Evolutionary conservation across 139 green algal species (phyloP), one percentile per base, ranked within the genome.

Genomic region (Chlamydomonas schloesseri): DNA sequence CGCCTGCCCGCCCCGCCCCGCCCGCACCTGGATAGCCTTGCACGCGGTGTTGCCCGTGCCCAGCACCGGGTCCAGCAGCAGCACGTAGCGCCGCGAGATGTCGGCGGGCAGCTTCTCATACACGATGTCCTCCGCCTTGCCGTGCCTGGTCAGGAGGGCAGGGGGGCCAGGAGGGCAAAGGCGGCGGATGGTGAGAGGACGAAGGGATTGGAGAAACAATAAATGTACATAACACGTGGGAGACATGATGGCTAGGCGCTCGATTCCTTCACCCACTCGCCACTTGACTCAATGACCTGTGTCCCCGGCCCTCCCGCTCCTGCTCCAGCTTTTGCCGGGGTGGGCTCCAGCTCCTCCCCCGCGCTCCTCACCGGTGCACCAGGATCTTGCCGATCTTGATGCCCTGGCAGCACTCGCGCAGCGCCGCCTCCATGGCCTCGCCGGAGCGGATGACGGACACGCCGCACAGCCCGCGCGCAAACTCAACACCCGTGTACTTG

Each of bases 381-480:
- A 99, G 93, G 58, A 99, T 98, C 91, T 99, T 99, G 81, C 98
- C 98, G 42, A 99, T 97, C 91, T 99, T 99, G 92, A 99, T 97
- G 72, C 97, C 96, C 84, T 99, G 98, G 91, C 97, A 99, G 93
- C 98, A 99, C 71, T 96, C 97, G 14, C 97, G 87, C 89, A 99
- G 92, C 75, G 97, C 97, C 73, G 97, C 98, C 93, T 99, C 97
- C 97, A 99, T 99, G 78, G 89, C 91, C 91, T 99, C 97, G 31
- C 97, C 97, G 71, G 77, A 93, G 73, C 97, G 95, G 82, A 99
- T 99, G 82, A 99, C 95, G 73, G 89, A 96, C 75, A 99, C 97
- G 31, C 97, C 98, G 90, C 98, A 99, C 62, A 99, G 90, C 70
- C 94, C 96, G 62, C 96, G 95, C 24, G 94, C 95, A 95, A 99